These are phyloP conservation scores for Lagenidium giganteum DNA, from an alignment of 352 stramenopile genomes.

Conservation along the genomic window DNA sequence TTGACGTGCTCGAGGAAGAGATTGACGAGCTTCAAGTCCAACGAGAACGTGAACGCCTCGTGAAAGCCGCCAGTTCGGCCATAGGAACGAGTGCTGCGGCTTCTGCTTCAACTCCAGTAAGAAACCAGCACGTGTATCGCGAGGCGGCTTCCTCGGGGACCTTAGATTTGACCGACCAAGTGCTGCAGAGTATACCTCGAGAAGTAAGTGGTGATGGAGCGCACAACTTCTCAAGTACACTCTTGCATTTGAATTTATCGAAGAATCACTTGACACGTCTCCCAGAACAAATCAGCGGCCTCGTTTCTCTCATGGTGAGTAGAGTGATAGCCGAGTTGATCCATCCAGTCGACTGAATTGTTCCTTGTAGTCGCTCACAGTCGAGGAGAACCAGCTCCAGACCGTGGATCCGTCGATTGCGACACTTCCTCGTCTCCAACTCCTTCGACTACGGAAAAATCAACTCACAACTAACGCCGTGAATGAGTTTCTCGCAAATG, in stretches of 20 bases:
- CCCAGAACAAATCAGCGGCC: slow-evolving; percentile 35
- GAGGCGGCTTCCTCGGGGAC: slow-evolving; percentile 52
- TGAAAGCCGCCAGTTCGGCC: slow-evolving; percentile 1
- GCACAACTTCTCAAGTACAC: slow-evolving; percentile 36
- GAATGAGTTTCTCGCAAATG: slow-evolving; percentile 28
- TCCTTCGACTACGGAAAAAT: slow-evolving; percentile 74
- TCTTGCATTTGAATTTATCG: slow-evolving; percentile 64
- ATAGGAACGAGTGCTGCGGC: background rate
- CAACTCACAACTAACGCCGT: slow-evolving; percentile 42
- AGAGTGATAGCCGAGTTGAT: no score
- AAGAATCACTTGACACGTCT: slow-evolving; percentile 54
- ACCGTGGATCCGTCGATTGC: slow-evolving; percentile 35
- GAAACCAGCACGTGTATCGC: slow-evolving; percentile 32
- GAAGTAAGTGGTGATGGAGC: slow-evolving; percentile 14
- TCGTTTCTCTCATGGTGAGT: slow-evolving; percentile 40
- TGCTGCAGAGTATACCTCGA: slow-evolving; percentile 23
- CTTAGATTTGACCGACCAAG: slow-evolving; percentile 37
- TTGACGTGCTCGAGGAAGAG: slow-evolving; percentile 66
- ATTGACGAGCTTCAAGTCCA: slow-evolving; percentile 46
- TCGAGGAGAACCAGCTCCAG: slow-evolving; percentile 62
- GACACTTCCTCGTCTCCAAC: slow-evolving; percentile 38
- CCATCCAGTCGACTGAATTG: no score
- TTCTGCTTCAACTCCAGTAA: background rate
- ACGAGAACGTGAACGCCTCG: slow-evolving; percentile 14
- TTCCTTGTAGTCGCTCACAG: slow-evolving; percentile 43